Evolutionary conservation across 371 early-diverging fungal species (phyloP).

Genomic region (Zychaea mexicana): DNA sequence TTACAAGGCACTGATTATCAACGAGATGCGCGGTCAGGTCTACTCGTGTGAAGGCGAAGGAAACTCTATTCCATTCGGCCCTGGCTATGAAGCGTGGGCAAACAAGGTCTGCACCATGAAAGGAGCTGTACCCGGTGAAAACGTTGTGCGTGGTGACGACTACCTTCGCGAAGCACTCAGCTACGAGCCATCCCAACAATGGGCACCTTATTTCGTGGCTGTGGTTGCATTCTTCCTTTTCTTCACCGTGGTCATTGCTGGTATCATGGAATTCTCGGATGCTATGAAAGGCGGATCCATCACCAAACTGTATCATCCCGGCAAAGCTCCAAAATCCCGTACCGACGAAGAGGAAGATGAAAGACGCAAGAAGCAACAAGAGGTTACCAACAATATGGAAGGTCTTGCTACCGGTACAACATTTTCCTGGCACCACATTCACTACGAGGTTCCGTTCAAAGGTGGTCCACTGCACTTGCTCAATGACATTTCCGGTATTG

Average conservation of each 20-base stretch:
- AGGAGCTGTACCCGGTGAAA: conserved; percentile 58
- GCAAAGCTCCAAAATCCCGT: conserved; percentile 26
- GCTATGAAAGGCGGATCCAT: conserved; percentile 47
- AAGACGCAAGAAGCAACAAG: conserved; percentile 15
- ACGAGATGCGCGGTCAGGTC: conserved; percentile 69
- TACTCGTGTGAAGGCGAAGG: conserved; percentile 55
- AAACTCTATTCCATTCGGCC: conserved; percentile 61
- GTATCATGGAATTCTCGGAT: conserved; percentile 51
- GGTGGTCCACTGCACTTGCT: conserved; percentile 47
- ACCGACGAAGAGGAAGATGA: conserved; percentile 27
- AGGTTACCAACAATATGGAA: conserved; percentile 20
- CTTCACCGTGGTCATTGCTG: conserved; percentile 40
- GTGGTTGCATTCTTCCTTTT: conserved; percentile 47
- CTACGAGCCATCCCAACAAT: conserved; percentile 26
- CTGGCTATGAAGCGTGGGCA: conserved; percentile 47
- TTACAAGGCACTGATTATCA: conserved; percentile 68
- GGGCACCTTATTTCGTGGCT: conserved; percentile 45
- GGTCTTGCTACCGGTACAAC: conserved; percentile 37
- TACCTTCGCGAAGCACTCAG: conserved; percentile 65
- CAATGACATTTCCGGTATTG: conserved; percentile 47
- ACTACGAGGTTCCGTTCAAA: conserved; percentile 53
- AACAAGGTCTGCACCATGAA: conserved; percentile 66
- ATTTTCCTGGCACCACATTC: conserved; percentile 49
- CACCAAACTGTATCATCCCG: conserved; percentile 53
- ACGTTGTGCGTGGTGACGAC: conserved; percentile 57